Percentiles rank a stretch among this genome's conserved stretches.
Conservation (phyloP, 164 flowering plant species). For the Malania oleifera region DNA sequence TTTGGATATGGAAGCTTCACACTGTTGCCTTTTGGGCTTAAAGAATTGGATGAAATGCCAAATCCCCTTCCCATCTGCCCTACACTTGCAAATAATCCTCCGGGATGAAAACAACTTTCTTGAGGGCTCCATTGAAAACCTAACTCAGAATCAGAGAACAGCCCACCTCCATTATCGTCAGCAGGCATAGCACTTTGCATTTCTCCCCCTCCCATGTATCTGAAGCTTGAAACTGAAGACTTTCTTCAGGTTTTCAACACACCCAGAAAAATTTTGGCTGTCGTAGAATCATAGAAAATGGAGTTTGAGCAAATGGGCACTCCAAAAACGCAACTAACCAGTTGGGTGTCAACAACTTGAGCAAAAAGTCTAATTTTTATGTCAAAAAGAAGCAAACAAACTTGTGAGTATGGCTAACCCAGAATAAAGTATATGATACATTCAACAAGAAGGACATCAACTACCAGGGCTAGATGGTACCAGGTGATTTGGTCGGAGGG, state of each 20-base stretch:
- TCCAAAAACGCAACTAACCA: no score
- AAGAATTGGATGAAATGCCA: conserved; percentile 16
- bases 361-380: no score
- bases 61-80: conserved; percentile 25
- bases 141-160: conserved; percentile 12
- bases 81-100: conserved; percentile 34
- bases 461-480: no score
- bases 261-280: no score
- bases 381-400: no score
- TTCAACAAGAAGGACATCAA: no score
- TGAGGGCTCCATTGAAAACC: conserved; percentile 8
- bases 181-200: conserved; percentile 13
- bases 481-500: no score
- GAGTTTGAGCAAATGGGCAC: no score
- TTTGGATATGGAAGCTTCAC: conserved; percentile 9
- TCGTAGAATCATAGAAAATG: no score
- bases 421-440: no score
- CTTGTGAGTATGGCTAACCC: no score
- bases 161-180: conserved; percentile 9
- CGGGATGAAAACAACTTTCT: conserved; percentile 4
- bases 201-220: conserved; percentile 11
- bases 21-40: conserved; percentile 7
- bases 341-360: no score
- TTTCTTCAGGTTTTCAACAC: background rate
- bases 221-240: background rate